Evolutionary conservation across 2,329 filamentous ascomycete species (phyloP).

Genomic region (Aspergillus floridensis): DNA sequence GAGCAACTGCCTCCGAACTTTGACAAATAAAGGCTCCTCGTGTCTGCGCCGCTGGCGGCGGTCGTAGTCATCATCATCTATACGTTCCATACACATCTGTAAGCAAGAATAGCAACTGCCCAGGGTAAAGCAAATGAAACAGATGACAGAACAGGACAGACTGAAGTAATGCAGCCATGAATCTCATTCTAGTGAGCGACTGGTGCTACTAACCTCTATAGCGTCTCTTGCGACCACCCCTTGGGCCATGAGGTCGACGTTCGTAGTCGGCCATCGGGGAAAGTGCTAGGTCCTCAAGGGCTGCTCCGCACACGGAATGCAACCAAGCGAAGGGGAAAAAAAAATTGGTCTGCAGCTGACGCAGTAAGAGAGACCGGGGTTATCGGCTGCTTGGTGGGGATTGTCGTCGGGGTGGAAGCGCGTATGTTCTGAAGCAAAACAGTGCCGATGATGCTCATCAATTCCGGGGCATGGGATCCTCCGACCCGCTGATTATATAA

Average conservation of each 20-base stretch:
- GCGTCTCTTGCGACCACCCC: slow-evolving; percentile 65
- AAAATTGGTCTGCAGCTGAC: not conserved
- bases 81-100: not conserved
- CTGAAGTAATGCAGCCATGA: not conserved
- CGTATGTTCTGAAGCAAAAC: slow-evolving; percentile 19
- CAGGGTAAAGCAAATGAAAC: not conserved
- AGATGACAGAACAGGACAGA: not conserved
- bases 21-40: slow-evolving; percentile 68
- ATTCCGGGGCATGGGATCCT: slow-evolving; percentile 15
- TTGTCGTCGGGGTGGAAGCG: slow-evolving; percentile 8
- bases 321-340: not conserved
- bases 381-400: slow-evolving; percentile 7
- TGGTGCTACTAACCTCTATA: slow-evolving; percentile 63
- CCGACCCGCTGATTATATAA: slow-evolving; percentile 24
- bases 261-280: slow-evolving; percentile 55
- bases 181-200: not conserved
- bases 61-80: slow-evolving; percentile 76
- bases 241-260: slow-evolving; percentile 55
- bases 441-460: slow-evolving; percentile 6
- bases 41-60: slow-evolving; percentile 69
- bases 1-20: slow-evolving; percentile 74
- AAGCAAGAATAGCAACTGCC: not conserved
- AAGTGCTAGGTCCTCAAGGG: not conserved
- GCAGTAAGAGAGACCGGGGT: slow-evolving; percentile 1
- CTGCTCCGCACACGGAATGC: not conserved